Conservation (phyloP, 2,329 filamentous ascomycete species). For the Nothophoma quercina region DNA sequence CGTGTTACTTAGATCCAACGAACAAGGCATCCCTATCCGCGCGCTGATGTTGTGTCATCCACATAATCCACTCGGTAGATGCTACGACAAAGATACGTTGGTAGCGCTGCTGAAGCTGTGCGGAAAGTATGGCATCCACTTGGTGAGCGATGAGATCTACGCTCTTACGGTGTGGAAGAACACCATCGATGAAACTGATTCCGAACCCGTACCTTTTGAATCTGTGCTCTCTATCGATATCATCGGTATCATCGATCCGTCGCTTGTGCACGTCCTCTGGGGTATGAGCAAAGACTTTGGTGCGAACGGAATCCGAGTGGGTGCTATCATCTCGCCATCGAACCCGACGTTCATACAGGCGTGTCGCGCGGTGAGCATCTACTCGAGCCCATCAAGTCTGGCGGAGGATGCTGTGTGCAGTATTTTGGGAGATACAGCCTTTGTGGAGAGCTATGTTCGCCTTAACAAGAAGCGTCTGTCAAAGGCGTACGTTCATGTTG, state of each 20-base stretch:
- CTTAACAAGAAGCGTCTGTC: conserved; percentile 49
- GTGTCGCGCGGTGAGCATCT: conserved; percentile 11
- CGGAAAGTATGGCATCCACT: conserved; percentile 59
- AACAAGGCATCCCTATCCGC: conserved; percentile 52
- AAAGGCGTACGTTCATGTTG: conserved; percentile 22
- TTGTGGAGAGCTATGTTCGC: conserved; percentile 48
- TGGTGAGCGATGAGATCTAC: conserved; percentile 68
- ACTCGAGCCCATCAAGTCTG: conserved; percentile 19
- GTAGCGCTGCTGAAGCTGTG: conserved; percentile 58
- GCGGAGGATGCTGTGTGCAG: conserved; percentile 9
- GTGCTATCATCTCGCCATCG: conserved; percentile 18
- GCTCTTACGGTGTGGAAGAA: conserved; percentile 58
- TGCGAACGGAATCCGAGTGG: conserved; percentile 55
- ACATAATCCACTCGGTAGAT: conserved; percentile 57
- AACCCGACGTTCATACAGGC: conserved; percentile 45
- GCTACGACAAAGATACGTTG: conserved; percentile 51
- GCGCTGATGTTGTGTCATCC: conserved; percentile 62
- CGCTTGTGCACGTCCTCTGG: conserved; percentile 60
- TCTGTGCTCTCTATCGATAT: conserved; percentile 28
- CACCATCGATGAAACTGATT: conserved; percentile 46
- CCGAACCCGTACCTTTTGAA: conserved; percentile 22
- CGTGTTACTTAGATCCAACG: conserved; percentile 48
- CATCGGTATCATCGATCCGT: conserved; percentile 56
- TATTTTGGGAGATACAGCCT: background rate
- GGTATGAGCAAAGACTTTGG: conserved; percentile 58